Percentiles rank a stretch among this genome's conserved stretches.
Conservation (phyloP, 129 eudicot species). For the Pseudognaphalium luteoalbum region DNA sequence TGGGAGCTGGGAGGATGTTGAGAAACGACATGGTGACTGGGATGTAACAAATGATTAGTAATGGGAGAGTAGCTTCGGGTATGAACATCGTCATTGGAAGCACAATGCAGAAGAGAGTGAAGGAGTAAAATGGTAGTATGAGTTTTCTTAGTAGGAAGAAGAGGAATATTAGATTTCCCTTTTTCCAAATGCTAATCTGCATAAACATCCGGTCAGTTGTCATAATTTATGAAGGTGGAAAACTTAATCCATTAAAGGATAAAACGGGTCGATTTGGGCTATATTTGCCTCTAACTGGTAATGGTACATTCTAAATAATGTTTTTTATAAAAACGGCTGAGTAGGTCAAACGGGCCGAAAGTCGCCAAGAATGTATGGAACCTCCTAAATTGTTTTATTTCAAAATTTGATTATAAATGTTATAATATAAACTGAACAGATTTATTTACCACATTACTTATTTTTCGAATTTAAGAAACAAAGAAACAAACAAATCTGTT, state of each 20-base stretch:
- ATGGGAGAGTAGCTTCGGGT: conserved; percentile 85
- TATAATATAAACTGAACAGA: too few species aligned
- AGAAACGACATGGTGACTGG: conserved; percentile 76
- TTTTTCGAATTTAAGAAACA: too few species aligned
- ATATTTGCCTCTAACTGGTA: neutral
- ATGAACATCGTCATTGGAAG: conserved; percentile 91
- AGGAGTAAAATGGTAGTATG: conserved; percentile 80
- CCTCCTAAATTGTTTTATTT: too few species aligned
- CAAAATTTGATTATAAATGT: too few species aligned
- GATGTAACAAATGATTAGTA: conserved; percentile 72
- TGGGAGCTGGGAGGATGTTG: conserved; percentile 79
- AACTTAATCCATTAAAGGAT: neutral
- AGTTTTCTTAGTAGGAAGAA: conserved; percentile 82
- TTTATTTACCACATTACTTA: too few species aligned
- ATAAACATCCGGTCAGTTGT: neutral
- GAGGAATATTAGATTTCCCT: conserved; percentile 67
- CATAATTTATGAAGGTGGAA: neutral
- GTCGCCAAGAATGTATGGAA: neutral
- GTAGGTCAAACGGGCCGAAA: neutral
- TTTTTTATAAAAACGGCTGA: neutral
- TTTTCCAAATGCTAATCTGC: conserved; percentile 92
- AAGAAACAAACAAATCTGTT: too few species aligned
- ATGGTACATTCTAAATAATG: neutral
- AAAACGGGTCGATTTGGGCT: neutral
- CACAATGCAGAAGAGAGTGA: conserved; percentile 81